These are phyloP conservation scores for Fusarium heterosporum DNA, from an alignment of 2,329 filamentous ascomycete genomes.

Conservation along the genomic window DNA sequence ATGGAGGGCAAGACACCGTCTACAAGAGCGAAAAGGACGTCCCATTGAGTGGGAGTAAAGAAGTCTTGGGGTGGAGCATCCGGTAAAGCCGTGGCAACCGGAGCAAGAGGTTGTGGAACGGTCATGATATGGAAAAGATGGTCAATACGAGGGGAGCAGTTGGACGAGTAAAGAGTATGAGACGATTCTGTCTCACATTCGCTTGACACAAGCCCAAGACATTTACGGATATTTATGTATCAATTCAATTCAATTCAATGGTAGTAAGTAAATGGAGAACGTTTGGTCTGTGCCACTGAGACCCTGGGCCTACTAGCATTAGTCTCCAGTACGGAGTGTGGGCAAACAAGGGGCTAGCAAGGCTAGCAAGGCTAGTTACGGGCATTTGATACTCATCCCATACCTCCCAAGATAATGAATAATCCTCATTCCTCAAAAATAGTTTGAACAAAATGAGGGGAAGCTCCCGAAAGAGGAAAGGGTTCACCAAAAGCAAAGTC, in stretches of 20 bases:
- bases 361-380: background rate
- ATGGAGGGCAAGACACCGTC: conserved; percentile 73
- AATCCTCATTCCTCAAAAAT: background rate
- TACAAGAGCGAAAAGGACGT: conserved; percentile 64
- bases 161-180: conserved; percentile 24
- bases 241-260: background rate
- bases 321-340: background rate
- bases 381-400: background rate
- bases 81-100: conserved; percentile 44
- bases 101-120: conserved; percentile 34
- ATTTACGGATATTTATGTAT: conserved; percentile 26
- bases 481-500: background rate
- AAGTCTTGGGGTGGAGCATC: conserved; percentile 50
- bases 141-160: conserved; percentile 19
- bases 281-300: conserved; percentile 31
- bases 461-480: conserved; percentile 37
- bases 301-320: no score
- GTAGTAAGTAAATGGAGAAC: conserved; percentile 5
- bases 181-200: conserved; percentile 34
- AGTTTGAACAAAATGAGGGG: conserved; percentile 24
- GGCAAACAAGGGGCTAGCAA: background rate
- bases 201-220: conserved; percentile 34
- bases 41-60: conserved; percentile 64
- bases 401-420: no score
- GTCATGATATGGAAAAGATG: conserved; percentile 23